These are phyloP conservation scores for Cyberlindnera bimundalis DNA, from an alignment of 805 yeast genomes.

Conservation along the genomic window DNA sequence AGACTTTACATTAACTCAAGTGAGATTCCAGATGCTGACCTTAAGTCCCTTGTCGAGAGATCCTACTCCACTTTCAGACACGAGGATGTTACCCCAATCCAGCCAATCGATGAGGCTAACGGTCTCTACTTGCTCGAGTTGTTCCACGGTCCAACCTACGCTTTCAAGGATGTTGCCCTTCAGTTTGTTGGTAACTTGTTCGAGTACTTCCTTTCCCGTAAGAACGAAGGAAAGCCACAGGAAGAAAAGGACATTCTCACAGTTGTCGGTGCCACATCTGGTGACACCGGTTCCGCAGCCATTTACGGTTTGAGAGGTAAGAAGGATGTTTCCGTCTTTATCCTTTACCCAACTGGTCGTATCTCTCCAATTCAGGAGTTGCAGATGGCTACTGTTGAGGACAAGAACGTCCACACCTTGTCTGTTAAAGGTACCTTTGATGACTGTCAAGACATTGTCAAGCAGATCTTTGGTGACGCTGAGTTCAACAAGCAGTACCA, in stretches of 20 bases:
- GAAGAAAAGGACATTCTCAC: slow-evolving; percentile 76
- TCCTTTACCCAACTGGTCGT: slow-evolving; percentile 94
- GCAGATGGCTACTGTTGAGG: slow-evolving; percentile 97
- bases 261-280: slow-evolving; percentile 98
- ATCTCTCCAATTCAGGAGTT: slow-evolving; percentile 97
- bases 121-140: slow-evolving; percentile 79
- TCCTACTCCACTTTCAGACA: slow-evolving; percentile 92
- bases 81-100: slow-evolving; percentile 83
- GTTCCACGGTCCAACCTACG: slow-evolving; percentile 99
- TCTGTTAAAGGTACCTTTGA: slow-evolving; percentile 96
- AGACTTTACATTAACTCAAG: slow-evolving; percentile 66
- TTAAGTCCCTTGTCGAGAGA: slow-evolving; percentile 54
- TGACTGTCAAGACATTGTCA: slow-evolving; percentile 96
- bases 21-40: slow-evolving; percentile 73
- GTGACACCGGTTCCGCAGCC: slow-evolving; percentile 99
- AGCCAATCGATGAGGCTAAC: slow-evolving; percentile 51
- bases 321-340: slow-evolving; percentile 96
- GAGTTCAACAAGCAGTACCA: slow-evolving; percentile 88
- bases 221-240: slow-evolving; percentile 52
- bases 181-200: slow-evolving; percentile 97
- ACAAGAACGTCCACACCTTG: slow-evolving; percentile 88
- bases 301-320: slow-evolving; percentile 96
- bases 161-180: slow-evolving; percentile 97
- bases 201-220: slow-evolving; percentile 83
- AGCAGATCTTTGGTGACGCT: slow-evolving; percentile 84